Conservation (phyloP, 768 basidiomycete genomes). For the Pleurotus djamor region DNA sequence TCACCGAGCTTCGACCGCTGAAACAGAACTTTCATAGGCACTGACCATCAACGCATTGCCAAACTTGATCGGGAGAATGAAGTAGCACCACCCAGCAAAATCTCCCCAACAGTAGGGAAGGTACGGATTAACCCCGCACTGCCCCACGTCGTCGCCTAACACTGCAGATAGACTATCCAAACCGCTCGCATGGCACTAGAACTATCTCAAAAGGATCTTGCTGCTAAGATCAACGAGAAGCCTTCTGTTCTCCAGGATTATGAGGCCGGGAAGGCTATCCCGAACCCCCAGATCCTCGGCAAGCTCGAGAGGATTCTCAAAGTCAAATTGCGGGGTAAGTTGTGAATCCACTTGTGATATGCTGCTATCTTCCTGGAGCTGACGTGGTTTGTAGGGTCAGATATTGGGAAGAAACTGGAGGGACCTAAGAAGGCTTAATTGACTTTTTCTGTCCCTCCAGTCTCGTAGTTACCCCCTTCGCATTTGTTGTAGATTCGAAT, state of each 20-base stretch:
- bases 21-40: conserved; percentile 43
- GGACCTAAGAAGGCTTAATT: conserved; percentile 69
- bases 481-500: conserved; percentile 20
- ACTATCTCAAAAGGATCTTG: conserved; percentile 89
- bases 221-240: conserved; percentile 92
- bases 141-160: conserved; percentile 5
- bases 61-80: conserved; percentile 96
- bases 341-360: not conserved
- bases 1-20: not conserved
- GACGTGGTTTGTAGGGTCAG: conserved; percentile 42
- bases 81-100: conserved; percentile 87
- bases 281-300: conserved; percentile 80
- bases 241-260: conserved; percentile 87
- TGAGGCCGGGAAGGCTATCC: conserved; percentile 84
- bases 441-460: conserved; percentile 27
- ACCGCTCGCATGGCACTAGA: conserved; percentile 74
- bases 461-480: conserved; percentile 23
- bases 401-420: conserved; percentile 88
- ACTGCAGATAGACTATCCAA: conserved; percentile 66
- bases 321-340: conserved; percentile 85
- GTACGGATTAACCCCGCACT: conserved; percentile 34
- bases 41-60: conserved; percentile 91
- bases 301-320: conserved; percentile 87
- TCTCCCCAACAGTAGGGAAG: conserved; percentile 70
- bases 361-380: no score